Percentiles rank a stretch among this genome's conserved stretches.
Conservation (phyloP, 2,329 filamentous ascomycete species). For the Triangularia verruculosa region DNA sequence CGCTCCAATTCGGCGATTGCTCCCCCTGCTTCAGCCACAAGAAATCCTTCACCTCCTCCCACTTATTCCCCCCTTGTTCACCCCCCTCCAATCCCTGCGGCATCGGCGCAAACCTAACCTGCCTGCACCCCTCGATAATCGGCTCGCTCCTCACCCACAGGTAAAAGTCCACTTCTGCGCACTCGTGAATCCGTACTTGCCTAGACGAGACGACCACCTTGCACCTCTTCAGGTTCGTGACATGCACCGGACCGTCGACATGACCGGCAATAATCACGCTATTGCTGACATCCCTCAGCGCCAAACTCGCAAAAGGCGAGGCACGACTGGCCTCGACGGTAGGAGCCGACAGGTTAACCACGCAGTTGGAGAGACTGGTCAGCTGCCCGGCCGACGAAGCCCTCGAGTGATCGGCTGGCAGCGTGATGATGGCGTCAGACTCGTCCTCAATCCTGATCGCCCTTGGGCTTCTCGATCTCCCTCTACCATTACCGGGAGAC, state of each 20-base stretch:
- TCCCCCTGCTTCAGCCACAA: slow-evolving; percentile 77
- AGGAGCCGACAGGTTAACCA: slow-evolving; percentile 77
- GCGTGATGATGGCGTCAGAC: slow-evolving; percentile 56
- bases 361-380: slow-evolving; percentile 64
- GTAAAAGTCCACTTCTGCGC: slow-evolving; percentile 77
- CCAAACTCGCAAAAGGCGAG: slow-evolving; percentile 65
- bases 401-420: slow-evolving; percentile 68
- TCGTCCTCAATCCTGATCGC: not conserved
- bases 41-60: slow-evolving; percentile 93
- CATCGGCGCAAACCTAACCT: slow-evolving; percentile 75
- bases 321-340: slow-evolving; percentile 44
- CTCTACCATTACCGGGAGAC: not conserved
- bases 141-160: slow-evolving; percentile 77
- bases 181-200: slow-evolving; percentile 94
- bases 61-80: slow-evolving; percentile 54
- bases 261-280: slow-evolving; percentile 76
- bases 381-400: slow-evolving; percentile 72
- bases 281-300: slow-evolving; percentile 64
- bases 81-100: slow-evolving; percentile 46
- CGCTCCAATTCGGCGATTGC: slow-evolving; percentile 74
- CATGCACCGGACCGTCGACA: slow-evolving; percentile 76
- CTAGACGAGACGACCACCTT: slow-evolving; percentile 75
- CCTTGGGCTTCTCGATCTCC: not conserved
- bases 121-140: slow-evolving; percentile 86
- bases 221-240: slow-evolving; percentile 70